Evolutionary conservation across 352 stramenopile species (phyloP), one percentile per base, ranked within the genome.

Genomic region (Pythium coloratum): DNA sequence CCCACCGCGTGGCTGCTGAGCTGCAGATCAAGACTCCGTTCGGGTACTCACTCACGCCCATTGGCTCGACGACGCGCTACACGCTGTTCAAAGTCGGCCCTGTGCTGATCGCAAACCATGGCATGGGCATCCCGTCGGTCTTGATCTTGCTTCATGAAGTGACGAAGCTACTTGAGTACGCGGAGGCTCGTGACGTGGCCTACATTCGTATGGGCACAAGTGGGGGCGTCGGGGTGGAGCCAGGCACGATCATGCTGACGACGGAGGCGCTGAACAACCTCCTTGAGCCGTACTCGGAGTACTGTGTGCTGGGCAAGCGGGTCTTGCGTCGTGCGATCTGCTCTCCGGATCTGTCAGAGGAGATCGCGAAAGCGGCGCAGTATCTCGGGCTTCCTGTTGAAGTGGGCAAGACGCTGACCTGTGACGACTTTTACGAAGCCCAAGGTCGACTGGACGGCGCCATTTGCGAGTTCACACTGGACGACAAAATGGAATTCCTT

Each of bases 191-290:
- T 33, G 64, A 81, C 60, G 72, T 72, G 26, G 77, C 78, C 14
- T 90, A 93, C 75, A 90, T 92, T 51, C 86, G 86, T 70, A 90
- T 95, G 77, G 86, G 86, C 56, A 94, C 86, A 63, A 91, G 80
- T 62, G 86, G 86, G 36, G 86, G 86, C 60, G 75, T 95, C 18
- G 86, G 83, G 33, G 83, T 95, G 51, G 82, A 89, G 44, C 76
- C 79, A 1, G 86, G 86, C 59, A 93, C 81, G n/a, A 81, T 95
- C 64, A 84, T 95, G 38, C 78, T 95, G 66, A 90, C 85, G 32
- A 88, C 84, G 16, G 86, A 93, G 64, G 86, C 76, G n/a, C 73
- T 95, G 30, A 95, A 95, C 78, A 86, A 90, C 73, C 74, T 88
- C 61, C 77, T 92, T 64, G 75, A 91, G 64, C 77, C 83, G 6